These are phyloP conservation scores for Aspergillus glaucus DNA, from an alignment of 2,329 filamentous ascomycete genomes.

Conservation along the genomic window DNA sequence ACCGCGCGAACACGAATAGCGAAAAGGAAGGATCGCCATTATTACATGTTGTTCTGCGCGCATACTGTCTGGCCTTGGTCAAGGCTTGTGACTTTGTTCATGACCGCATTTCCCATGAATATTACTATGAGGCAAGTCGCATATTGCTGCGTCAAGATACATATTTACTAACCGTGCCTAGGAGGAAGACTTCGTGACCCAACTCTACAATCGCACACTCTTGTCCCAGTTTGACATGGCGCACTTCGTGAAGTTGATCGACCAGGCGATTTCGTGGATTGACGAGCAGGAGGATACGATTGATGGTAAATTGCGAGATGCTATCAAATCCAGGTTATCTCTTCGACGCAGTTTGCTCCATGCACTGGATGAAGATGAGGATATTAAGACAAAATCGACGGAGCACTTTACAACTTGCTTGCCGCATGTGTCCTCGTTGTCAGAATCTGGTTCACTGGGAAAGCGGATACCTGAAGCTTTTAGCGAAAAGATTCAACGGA, in stretches of 20 bases:
- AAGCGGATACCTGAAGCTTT: conserved; percentile 70
- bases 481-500: conserved; percentile 83
- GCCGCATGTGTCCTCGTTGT: conserved; percentile 48
- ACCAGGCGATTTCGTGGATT: conserved; percentile 51
- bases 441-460: conserved; percentile 56
- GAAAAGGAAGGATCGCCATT: conserved; percentile 37
- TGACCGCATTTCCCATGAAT: conserved; percentile 68
- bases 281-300: conserved; percentile 28
- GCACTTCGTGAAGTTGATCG: conserved; percentile 51
- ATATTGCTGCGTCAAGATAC: neutral
- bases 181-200: conserved; percentile 96
- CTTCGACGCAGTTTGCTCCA: conserved; percentile 53
- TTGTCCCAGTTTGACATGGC: conserved; percentile 57
- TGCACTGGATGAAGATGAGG: conserved; percentile 33
- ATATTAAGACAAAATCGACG: conserved; percentile 24
- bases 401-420: conserved; percentile 28
- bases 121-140: conserved; percentile 73
- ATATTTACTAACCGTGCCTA: conserved; percentile 30
- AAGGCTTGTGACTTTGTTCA: conserved; percentile 79
- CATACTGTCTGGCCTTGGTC: conserved; percentile 78
- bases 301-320: conserved; percentile 38
- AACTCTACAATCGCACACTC: conserved; percentile 76
- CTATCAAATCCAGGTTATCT: conserved; percentile 59
- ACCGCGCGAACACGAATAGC: conserved; percentile 22
- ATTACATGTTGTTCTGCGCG: conserved; percentile 61